Evolutionary conservation across 2,329 filamentous ascomycete species (phyloP), one percentile per base, ranked within the genome.

Genomic region (Cercospora zeina): DNA sequence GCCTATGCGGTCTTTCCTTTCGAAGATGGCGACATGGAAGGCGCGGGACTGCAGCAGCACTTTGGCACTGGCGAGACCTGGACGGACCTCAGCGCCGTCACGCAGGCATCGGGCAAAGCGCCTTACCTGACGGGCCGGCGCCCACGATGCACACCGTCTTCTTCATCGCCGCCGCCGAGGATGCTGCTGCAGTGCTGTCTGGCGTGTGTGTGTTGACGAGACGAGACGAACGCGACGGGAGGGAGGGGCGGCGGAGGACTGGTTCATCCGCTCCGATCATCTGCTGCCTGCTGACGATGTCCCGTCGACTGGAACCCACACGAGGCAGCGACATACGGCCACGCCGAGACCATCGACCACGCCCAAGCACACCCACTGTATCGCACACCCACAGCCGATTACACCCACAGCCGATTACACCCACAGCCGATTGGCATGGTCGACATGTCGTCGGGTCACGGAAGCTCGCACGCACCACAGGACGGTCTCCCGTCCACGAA

Each of bases 11-110:
- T 80, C 71, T 51, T 86, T 82, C 14, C 82, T 78, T 54, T 96
- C 91, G 69, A 89, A 90, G 24, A 96, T 74, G 2, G 85, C 88
- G 53, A 93, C 87, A 4, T 81, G 78, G 76, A 90, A 93, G 5
- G 79, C 78, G 1, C 76, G 73, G 81, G 75, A 86, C 80, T 64
- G 71, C 8, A 91, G 80, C 30, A 95, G 80, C 0, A 87, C 89
- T 77, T 93, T 95, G 24, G 79, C 79, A 36, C 78, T 75, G 7
- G 76, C 77, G 1, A 81, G 67, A 6, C 79, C 79, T 11, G 49
- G n/a, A 24, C 39, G 47, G 30, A 21, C n/a, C 14, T 51, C 47
- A 51, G 24, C 30, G 47, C 30, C 47, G 30, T 14, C 47, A 51
- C 27, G 24, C 13, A 51, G 14, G 19, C n/a, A 21, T 51, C 14